Percentiles rank a stretch among this genome's conserved stretches.
These are phyloP conservation scores for Fusarium coffeatum DNA, from an alignment of 2,329 filamentous ascomycete genomes.

Conservation along the genomic window DNA sequence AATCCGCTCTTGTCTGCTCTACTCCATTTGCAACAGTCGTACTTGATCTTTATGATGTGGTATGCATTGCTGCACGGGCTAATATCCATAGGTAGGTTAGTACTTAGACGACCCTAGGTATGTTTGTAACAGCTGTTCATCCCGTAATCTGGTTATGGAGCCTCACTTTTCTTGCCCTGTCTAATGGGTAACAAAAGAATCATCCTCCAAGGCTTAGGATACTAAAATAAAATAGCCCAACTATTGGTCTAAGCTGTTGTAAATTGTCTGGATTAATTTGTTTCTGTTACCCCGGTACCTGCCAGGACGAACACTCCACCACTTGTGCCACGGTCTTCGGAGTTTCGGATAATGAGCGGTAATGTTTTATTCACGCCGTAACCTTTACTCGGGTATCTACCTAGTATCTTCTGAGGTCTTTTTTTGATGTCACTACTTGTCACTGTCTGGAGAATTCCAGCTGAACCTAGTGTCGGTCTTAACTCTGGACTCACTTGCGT, in stretches of 20 bases:
- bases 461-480: not conserved
- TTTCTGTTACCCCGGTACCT: too few species aligned
- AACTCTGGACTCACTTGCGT: not conserved
- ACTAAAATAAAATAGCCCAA: too few species aligned
- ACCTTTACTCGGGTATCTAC: slow-evolving; percentile 4
- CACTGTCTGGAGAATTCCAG: not conserved
- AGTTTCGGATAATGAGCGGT: slow-evolving; percentile 36
- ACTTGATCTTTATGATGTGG: not conserved
- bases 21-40: slow-evolving; percentile 3
- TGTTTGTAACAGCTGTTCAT: slow-evolving; percentile 38
- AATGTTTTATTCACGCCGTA: not conserved
- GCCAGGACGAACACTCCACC: slow-evolving; percentile 34
- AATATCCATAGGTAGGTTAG: too few species aligned
- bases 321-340: slow-evolving; percentile 39
- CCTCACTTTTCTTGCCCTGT: slow-evolving; percentile 13
- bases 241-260: too few species aligned
- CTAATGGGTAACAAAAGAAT: too few species aligned
- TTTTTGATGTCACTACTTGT: not conserved
- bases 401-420: not conserved
- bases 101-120: not conserved
- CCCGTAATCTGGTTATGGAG: slow-evolving; percentile 34
- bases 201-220: too few species aligned
- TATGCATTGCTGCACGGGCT: slow-evolving; percentile 6
- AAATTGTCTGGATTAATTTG: too few species aligned
- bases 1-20: slow-evolving; percentile 11